Base-by-base conservation (phyloP, 1,284 basidiomycete species). In the Boletellus deceptivus region DNA sequence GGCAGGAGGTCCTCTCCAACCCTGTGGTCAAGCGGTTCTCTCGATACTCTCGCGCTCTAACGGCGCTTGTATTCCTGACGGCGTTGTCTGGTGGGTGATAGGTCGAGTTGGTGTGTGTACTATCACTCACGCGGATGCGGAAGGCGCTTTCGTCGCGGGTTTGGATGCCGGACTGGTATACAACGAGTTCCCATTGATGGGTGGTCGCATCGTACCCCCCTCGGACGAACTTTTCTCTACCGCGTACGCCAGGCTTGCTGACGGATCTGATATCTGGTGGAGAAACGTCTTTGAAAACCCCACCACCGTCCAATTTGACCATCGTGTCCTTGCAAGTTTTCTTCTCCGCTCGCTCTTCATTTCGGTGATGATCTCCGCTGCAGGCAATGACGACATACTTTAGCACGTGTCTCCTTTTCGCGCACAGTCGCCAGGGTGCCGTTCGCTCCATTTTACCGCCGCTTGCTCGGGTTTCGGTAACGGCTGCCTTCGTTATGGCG, bases 171-270 rank as follows among this genome's bases (percentile, higher is more conserved):
- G 97, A 4, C 72, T 99, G 48, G 72, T 97, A 16, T 99, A 99
- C 75, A 99, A 98, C 68, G 96, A 98, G 68, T 99, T 98, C 75
- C 97, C 97, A 0, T 75, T 88, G 6, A 99, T 99, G 97, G 97
- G 94, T 38, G 93, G 90, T 9, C 80, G 85, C 8, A 69, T 98
- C 27, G 80, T 83, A 3, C 97, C 97, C 4, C 93, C 94, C 0
- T 63, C 75, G 11, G 80, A 88, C 31, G 97, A 99, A 69, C 79
- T 99, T 20, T 83, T 97, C 65, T 84, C 89, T 36, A 67, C 77
- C 20, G 75, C 75, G n/a, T 97, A 93, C 69, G 82, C 86, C 10
- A 83, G 83, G 70, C 78, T 66, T 35, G 61, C 70, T 0, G 89
- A 92, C 65, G 75, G 79, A 56, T 82, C 81, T 5, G 91, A 95